Evolutionary conservation across 192 early-diverging fungal species (phyloP), one percentile per base, ranked within the genome.

Genomic region (Phycomyces nitens): DNA sequence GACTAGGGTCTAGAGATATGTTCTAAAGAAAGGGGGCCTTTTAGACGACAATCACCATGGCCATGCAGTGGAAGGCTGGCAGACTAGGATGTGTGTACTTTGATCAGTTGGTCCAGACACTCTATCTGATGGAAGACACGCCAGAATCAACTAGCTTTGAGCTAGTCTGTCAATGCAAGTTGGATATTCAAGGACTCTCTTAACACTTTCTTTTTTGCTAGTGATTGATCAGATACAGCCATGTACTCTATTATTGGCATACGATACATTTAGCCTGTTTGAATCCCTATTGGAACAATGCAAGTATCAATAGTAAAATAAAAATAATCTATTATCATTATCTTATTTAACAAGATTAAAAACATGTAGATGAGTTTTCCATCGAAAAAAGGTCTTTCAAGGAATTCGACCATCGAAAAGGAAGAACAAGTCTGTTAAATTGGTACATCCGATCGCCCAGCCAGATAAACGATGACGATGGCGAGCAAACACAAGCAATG

Each of bases 401-500:
- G 29, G 29, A 34, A 34, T 34, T 34, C 29, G 29, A 34, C 7
- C 7, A 2, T 34, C 2, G 29, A 34, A 34, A 34, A 34, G 29
- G 29, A 34, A 34, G 29, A 34, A 34, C 7, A 2, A 34, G 29
- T 34, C 29, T 34, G 7, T 34, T 34, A 7, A 34, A 34, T 7
- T 34, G 29, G 29, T 34, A 34, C 7, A 34, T 34, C 29, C 29
- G 7, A 34, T 34, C 29, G 29, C 2, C 29, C 7, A 34, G 29
- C 29, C 29, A 34, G 60, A 51, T 50, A 14, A 41, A 62, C 5
- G 23, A 18, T n/a, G 60, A 62, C 27, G 47, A 52, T 21, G 27
- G 49, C 11, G 18, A 51, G 1, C 50, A 29, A 23, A 62, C 49
- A 50, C 60, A 62, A 39, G 60, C 60, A 11, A 21, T 50, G 21